Base-by-base conservation (phyloP, 1,284 basidiomycete genomes). In the Sphaerobolus stellatus region DNA sequence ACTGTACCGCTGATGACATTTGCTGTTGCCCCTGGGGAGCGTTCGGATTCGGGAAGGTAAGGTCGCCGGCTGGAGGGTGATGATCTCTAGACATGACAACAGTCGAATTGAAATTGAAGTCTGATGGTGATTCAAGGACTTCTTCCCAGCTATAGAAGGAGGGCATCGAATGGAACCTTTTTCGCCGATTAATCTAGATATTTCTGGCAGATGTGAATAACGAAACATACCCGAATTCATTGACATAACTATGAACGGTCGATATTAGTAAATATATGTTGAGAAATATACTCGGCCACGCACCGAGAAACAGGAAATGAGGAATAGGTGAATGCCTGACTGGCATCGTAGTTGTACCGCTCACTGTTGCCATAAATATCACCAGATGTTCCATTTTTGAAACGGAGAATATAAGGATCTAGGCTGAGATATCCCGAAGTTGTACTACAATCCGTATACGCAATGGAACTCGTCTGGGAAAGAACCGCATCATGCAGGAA, bases 141-240 rank as follows among this genome's bases (percentile, higher is more conserved):
- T 83, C 78, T 62, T 84, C 76, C 78, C 82, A 83, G 50, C 74
- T 79, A 59, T 81, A 81, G 66, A 85, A 80, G 0, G 81, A 84
- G 0, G 83, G 82, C 75, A 84, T 80, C 0, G 82, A 83, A 62
- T 83, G 83, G 68, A 83, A 84, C 18, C 82, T 82, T 34, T n/a
- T 8, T 34, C 33, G 8, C 5, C 30, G n/a, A 40, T 56, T 29
- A 40, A 47, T 50, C 36, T 13, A 36, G 24, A 55, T 50, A 13
- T 49, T 22, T 13, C 28, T 24, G 24, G 18, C 5, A 11, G 33
- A 28, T 27, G 13, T 24, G n/a, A 46, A n/a, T 28, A 4, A 18
- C 2, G n/a, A n/a, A n/a, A 58, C 72, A 52, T 58, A 79, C 77
- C 81, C 80, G 58, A 85, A 85, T 61, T 86, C 83, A 58, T 84